A percentile compares a stretch with the other conserved stretches of the same genome.
Conservation (phyloP, 2,329 filamentous ascomycete genomes). For the Apiospora koreana region DNA sequence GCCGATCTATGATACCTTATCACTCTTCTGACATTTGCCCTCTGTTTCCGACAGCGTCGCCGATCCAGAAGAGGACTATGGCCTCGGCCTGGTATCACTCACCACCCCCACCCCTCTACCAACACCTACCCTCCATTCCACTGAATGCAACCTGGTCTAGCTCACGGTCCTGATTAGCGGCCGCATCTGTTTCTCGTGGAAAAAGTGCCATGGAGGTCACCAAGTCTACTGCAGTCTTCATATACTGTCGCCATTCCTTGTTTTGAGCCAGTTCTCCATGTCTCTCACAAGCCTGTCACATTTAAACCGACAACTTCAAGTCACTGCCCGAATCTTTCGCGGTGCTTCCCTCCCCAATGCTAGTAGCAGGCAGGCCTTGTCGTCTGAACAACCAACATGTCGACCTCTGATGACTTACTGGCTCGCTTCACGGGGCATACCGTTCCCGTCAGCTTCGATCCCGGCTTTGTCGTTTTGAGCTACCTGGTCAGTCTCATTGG, state of each 20-base stretch:
- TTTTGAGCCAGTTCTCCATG: background rate
- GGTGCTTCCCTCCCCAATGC: background rate
- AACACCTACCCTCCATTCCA: background rate
- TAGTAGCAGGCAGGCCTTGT: background rate
- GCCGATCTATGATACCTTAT: background rate
- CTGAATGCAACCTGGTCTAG: background rate
- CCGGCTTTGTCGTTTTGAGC: slow-evolving; percentile 70
- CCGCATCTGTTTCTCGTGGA: background rate
- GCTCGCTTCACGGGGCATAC: background rate
- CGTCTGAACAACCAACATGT: background rate
- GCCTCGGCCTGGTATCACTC: too few relatives aligned
- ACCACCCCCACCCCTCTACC: background rate
- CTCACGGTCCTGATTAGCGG: background rate
- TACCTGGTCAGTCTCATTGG: slow-evolving; percentile 77
- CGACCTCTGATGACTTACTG: background rate
- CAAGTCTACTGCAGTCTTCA: background rate
- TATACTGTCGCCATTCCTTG: background rate
- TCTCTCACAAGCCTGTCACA: background rate
- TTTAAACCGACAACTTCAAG: too few relatives aligned
- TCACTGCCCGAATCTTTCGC: background rate
- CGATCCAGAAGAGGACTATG: background rate
- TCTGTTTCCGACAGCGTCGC: background rate
- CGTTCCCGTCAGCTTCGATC: slow-evolving; percentile 40
- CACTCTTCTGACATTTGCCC: background rate
- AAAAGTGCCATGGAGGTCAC: background rate